These are phyloP conservation scores for Chlorella sp. DNA, from an alignment of 139 green algal genomes.

Conservation along the genomic window DNA sequence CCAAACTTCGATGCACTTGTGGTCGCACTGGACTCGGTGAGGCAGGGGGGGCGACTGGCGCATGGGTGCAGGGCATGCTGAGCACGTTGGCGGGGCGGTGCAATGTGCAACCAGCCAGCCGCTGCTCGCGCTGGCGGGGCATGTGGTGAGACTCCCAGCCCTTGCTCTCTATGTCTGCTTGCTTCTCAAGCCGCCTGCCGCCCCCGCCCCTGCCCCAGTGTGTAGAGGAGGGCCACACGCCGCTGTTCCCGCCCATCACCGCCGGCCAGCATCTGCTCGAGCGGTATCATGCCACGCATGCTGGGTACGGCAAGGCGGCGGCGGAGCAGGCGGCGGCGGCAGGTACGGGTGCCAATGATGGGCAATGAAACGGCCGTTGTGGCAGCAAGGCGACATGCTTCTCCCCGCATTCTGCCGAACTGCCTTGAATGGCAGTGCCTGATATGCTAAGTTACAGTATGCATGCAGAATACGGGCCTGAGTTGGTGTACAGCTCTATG, in stretches of 20 bases:
- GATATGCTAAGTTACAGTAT: no score
- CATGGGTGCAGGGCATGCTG: neutral
- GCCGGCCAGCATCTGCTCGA: constrained; percentile 29
- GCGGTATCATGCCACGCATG: constrained; percentile 41
- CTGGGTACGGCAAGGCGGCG: constrained; percentile 16
- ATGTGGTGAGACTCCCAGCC: neutral
- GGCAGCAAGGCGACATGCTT: no score
- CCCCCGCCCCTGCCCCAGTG: neutral
- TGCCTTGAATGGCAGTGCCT: no score
- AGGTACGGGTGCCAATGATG: no score
- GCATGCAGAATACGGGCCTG: no score
- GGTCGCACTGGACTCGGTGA: neutral
- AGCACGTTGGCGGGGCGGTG: no score
- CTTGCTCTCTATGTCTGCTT: neutral
- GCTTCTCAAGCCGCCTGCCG: neutral
- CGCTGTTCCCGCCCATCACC: constrained; percentile 28
- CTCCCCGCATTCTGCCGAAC: no score
- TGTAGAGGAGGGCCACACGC: neutral
- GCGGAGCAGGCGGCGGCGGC: neutral
- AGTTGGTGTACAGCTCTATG: no score
- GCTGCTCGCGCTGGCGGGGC: no score
- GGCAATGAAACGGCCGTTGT: no score
- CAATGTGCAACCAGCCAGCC: no score
- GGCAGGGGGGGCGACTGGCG: no score
- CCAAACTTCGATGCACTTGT: constrained; percentile 48